Evolutionary conservation across 176 grass and related monocot genomes (phyloP), one percentile per base, ranked within the genome.

Genomic region (Panicum miliaceum): DNA sequence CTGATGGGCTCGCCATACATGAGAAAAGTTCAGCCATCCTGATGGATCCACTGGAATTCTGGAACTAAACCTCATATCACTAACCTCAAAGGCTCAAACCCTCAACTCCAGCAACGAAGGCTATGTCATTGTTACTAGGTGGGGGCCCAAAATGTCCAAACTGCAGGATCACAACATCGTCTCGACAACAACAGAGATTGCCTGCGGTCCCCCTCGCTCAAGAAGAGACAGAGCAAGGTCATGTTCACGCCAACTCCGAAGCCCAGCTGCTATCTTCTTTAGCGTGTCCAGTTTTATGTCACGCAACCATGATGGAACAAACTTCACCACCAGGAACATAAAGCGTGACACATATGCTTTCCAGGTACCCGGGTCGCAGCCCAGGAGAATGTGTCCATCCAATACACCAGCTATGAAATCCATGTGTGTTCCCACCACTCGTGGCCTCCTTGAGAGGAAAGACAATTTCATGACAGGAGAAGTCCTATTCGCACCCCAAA

Each of bases 281-380:
- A 99, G 80, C 1, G 91, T 92, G 27, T 91, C 89, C 64, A 87
- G 78, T 40, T 96, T 99, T 38, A 96, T 85, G 76, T 90, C 88
- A 18, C 36, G 80, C 68, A 99, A 58, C 96, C 96, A 99, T 59
- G 85, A 83, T 3, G 96, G 96, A 13, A 89, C 96, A 90, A 89
- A 96, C 64, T 73, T 99, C 51, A 99, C 96, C 45, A 99, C 64
- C 38, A 99, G 56, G 29, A 91, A 91, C 27, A 96, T 81, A 71
- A 99, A 96, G 51, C 88, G 85, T 0, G 90, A 94, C 29, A 96
- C 91, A 26, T 96, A 95, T 9, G 93, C 90, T 60, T 96, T 94
- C 96, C 93, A 96, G 26, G 89, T 96, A 43, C 93, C 86, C 4
- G 89, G 91, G 71, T 96, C 78, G 26, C 96, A 99, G n/a, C 93